Conservation (phyloP, 805 yeast genomes). For the Clavispora fructus region DNA sequence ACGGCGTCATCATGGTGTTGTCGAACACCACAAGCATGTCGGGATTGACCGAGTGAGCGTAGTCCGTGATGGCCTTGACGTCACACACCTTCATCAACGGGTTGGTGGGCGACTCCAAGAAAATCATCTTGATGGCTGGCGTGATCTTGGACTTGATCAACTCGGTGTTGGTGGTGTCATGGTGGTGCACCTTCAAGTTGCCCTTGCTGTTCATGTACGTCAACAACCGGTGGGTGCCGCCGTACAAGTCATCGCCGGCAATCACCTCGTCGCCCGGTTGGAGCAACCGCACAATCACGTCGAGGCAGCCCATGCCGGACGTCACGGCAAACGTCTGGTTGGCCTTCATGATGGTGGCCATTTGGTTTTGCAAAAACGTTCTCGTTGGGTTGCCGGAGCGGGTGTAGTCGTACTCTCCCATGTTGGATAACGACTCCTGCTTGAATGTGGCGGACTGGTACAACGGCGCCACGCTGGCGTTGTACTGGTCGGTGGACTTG, state of each 20-base stretch:
- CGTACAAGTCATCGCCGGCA: conserved; percentile 93
- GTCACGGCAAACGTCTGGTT: conserved; percentile 73
- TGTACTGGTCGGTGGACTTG: conserved; percentile 60
- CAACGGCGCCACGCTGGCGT: conserved; percentile 80
- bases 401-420: conserved; percentile 75
- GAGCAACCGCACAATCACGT: conserved; percentile 71
- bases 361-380: conserved; percentile 68
- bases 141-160: conserved; percentile 54
- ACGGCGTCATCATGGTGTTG: conserved; percentile 96
- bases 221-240: conserved; percentile 85
- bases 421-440: conserved; percentile 62
- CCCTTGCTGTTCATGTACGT: conserved; percentile 63
- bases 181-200: conserved; percentile 63
- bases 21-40: conserved; percentile 76
- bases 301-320: conserved; percentile 91
- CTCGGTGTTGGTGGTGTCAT: conserved; percentile 73
- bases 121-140: conserved; percentile 63
- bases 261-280: conserved; percentile 84
- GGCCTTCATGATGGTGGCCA: conserved; percentile 78
- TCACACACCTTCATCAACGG: conserved; percentile 88
- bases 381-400: conserved; percentile 94
- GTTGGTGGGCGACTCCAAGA: conserved; percentile 89
- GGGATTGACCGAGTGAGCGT: conserved; percentile 66
- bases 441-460: conserved; percentile 95
- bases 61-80: conserved; percentile 57